These are phyloP conservation scores for Wickerhamomyces mucosus DNA, from an alignment of 805 yeast genomes.

Conservation along the genomic window DNA sequence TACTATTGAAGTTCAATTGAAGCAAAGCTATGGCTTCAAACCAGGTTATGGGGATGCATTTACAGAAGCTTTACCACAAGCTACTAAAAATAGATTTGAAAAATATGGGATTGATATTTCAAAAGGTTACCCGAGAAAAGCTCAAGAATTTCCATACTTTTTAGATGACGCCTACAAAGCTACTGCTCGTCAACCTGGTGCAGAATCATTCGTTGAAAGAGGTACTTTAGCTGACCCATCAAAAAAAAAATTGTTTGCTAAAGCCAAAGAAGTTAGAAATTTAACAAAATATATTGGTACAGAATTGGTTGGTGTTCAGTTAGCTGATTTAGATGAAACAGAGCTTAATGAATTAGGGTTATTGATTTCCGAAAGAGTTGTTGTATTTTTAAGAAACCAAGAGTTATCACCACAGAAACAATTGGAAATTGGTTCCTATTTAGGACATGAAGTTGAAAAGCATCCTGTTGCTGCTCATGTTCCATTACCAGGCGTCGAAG, in stretches of 20 bases:
- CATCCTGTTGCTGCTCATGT: slow-evolving; percentile 30
- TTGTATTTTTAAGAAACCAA: slow-evolving; percentile 31
- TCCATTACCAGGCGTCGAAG: slow-evolving; percentile 15
- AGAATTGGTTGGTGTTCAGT: slow-evolving; percentile 37
- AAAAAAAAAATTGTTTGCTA: slow-evolving; percentile 31
- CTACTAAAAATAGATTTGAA: slow-evolving; percentile 22
- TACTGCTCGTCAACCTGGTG: slow-evolving; percentile 24
- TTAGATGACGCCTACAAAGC: slow-evolving; percentile 29
- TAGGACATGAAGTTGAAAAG: slow-evolving; percentile 29
- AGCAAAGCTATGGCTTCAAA: slow-evolving; percentile 3
- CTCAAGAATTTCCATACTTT: slow-evolving; percentile 27
- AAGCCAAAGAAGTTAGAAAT: slow-evolving; percentile 31
- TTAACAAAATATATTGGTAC: slow-evolving; percentile 40
- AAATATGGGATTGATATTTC: slow-evolving; percentile 28
- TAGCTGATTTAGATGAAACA: slow-evolving; percentile 30
- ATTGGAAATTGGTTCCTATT: slow-evolving; percentile 9
- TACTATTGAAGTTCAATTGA: background rate
- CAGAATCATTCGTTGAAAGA: slow-evolving; percentile 25
- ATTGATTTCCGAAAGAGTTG: slow-evolving; percentile 38
- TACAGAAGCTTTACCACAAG: slow-evolving; percentile 16
- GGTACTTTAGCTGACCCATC: slow-evolving; percentile 32
- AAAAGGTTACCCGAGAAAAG: slow-evolving; percentile 31
- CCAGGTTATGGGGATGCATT: slow-evolving; percentile 9
- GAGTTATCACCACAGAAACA: slow-evolving; percentile 12
- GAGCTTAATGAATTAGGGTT: slow-evolving; percentile 41